phyloP scores from a whole-genome alignment of 345 rosid species.

The Populus tremula region DNA sequence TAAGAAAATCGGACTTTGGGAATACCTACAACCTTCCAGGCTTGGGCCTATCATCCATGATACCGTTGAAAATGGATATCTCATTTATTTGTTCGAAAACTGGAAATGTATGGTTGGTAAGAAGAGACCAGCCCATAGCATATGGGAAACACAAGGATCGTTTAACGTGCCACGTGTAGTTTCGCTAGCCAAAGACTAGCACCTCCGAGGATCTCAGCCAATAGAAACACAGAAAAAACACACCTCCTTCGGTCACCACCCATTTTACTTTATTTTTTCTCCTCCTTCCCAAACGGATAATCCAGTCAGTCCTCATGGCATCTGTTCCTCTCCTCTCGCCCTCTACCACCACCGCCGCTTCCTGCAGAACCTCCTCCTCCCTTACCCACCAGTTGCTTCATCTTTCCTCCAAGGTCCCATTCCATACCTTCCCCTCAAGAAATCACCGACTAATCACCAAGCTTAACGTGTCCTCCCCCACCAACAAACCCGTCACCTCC shows the following conservation, averaged over 20 bases:
- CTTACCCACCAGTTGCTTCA: constrained; percentile 17
- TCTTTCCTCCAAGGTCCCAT: constrained; percentile 20
- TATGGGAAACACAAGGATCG: not conserved
- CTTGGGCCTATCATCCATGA: not conserved
- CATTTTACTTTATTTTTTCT: not conserved
- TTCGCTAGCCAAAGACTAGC: not conserved
- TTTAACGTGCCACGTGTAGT: constrained; percentile 5
- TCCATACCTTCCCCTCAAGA: constrained; percentile 18
- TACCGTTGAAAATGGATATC: not conserved
- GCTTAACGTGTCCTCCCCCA: constrained; percentile 51
- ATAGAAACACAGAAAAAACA: not conserved
- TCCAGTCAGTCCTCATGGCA: constrained; percentile 32
- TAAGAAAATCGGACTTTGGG: not conserved
- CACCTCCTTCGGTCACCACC: not conserved
- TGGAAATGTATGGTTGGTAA: no score
- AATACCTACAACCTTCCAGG: not conserved
- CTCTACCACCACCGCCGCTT: constrained; percentile 6
- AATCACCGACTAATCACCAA: constrained; percentile 31
- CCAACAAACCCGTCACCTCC: constrained; percentile 39
- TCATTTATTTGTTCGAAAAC: not conserved
- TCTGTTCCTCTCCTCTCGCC: constrained; percentile 26
- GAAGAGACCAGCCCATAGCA: not conserved
- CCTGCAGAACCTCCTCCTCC: constrained; percentile 21
- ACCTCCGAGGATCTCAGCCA: not conserved
- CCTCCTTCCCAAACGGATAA: constrained; percentile 16